Evolutionary conservation across 139 green algal genomes (phyloP).

Genomic region (Nannochloris sp.): DNA sequence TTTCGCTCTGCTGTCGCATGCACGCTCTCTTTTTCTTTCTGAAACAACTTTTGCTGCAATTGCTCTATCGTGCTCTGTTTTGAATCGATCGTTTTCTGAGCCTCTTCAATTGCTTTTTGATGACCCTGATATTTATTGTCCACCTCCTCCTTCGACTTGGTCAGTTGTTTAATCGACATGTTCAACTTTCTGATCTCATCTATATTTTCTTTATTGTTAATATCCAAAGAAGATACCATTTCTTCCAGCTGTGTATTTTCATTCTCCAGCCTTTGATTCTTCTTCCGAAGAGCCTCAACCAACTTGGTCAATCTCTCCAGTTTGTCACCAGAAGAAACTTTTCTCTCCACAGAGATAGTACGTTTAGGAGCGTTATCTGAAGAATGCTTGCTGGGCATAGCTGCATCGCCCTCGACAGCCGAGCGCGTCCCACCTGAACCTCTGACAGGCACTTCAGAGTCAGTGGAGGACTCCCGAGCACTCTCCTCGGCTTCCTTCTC

Average conservation of each 20-base stretch:
- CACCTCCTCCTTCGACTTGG: conserved; percentile 13
- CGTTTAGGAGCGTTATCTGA: too few species aligned
- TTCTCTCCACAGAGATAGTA: neutral
- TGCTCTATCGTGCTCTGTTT: conserved; percentile 10
- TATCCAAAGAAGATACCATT: conserved; percentile 48
- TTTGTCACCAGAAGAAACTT: neutral
- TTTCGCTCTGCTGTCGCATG: conserved; percentile 12
- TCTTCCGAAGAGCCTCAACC: conserved; percentile 48
- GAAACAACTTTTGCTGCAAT: conserved; percentile 14
- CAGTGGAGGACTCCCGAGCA: too few species aligned
- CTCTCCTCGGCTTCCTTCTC: too few species aligned
- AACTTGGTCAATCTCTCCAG: neutral
- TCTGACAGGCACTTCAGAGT: too few species aligned
- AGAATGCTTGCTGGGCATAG: too few species aligned
- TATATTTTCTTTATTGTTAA: conserved; percentile 18
- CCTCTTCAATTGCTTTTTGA: conserved; percentile 5
- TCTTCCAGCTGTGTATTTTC: conserved; percentile 73
- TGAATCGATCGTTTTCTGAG: conserved; percentile 5
- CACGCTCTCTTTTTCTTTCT: neutral
- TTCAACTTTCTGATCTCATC: conserved; percentile 29
- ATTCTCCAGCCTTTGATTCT: conserved; percentile 33
- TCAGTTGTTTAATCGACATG: conserved; percentile 21
- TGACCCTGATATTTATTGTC: conserved; percentile 19
- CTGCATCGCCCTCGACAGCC: too few species aligned
- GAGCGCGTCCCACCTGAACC: too few species aligned